Conservation (phyloP, 2,329 filamentous ascomycete genomes). For the Pseudopyrenochaeta lycopersici region DNA sequence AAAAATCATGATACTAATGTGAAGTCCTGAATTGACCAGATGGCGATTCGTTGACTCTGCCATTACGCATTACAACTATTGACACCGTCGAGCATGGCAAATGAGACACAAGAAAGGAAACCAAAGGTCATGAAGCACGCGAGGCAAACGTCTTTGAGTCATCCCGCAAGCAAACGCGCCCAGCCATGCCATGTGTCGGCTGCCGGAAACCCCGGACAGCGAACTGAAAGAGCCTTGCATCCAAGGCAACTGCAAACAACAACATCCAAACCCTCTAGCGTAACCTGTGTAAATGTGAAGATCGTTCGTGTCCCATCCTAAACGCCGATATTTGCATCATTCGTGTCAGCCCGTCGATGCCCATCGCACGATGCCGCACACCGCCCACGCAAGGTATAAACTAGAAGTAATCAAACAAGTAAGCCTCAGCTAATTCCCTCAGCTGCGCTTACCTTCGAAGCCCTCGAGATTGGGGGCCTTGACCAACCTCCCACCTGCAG, state of each 20-base stretch:
- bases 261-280: background rate
- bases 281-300: background rate
- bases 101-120: background rate
- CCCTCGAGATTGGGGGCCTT: constrained; percentile 40
- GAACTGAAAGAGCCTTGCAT: background rate
- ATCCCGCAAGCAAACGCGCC: background rate
- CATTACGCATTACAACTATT: constrained; percentile 23
- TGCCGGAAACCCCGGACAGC: background rate
- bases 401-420: constrained; percentile 39
- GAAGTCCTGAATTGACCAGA: background rate
- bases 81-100: background rate
- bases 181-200: background rate
- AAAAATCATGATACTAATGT: background rate
- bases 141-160: background rate
- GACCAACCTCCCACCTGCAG: constrained; percentile 52
- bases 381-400: constrained; percentile 46
- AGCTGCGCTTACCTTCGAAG: constrained; percentile 47
- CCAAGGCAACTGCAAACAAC: background rate
- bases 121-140: background rate
- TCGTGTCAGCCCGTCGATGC: constrained; percentile 37
- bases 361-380: constrained; percentile 40
- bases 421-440: constrained; percentile 38
- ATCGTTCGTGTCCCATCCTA: background rate
- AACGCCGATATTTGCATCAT: constrained; percentile 7
- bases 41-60: constrained; percentile 4